Evolutionary conservation across 345 rosid species (phyloP), one percentile per base, ranked within the genome.

Genomic region (Lepidium didymum): DNA sequence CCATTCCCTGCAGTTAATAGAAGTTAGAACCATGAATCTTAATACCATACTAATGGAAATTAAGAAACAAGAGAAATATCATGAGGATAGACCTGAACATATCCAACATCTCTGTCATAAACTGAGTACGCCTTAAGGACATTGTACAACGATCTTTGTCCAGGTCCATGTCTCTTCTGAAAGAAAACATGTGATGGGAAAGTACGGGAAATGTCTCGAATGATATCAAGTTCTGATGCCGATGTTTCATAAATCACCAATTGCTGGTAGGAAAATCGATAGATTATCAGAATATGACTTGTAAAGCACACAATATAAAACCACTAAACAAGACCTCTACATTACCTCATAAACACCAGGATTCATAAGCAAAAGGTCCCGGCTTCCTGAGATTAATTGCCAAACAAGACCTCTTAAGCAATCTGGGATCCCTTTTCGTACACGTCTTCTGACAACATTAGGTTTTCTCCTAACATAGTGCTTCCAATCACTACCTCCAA

Each of bases 121-220:
- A 94, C 97, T 12, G 99, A 94, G 78, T 94, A 94, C 1, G 99
- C 99, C 81, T 91, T 94, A 64, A 94, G 79, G 51, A 94, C 95
- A 87, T 89, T 94, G 79, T 91, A 89, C 2, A 94, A 85, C 11
- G 99, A 94, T 86, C 97, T 86, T 73, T 91, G 99, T 63, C 96
- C 97, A 56, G 99, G 99, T 60, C 99, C 99, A 62, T 94, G 99
- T 81, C 97, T 87, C 86, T 91, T 96, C 80, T 84, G 96, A 77
- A 91, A 94, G 88, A 94, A 94, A 73, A 94, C 93, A 80, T 94
- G 99, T 7, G 97, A 87, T 58, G 97, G 97, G 45, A 88, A 94
- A 25, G 99, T 91, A 50, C 99, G 97, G 18, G 99, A 91, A 68
- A 94, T 91, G 80, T 94, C 99, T 44, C 96, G 80, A 65, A 94